A percentile compares a stretch with the other conserved stretches of the same genome.
Evolutionary conservation across 208 protist species (phyloP).

Genomic region (Trypanosomatidae sp.): DNA sequence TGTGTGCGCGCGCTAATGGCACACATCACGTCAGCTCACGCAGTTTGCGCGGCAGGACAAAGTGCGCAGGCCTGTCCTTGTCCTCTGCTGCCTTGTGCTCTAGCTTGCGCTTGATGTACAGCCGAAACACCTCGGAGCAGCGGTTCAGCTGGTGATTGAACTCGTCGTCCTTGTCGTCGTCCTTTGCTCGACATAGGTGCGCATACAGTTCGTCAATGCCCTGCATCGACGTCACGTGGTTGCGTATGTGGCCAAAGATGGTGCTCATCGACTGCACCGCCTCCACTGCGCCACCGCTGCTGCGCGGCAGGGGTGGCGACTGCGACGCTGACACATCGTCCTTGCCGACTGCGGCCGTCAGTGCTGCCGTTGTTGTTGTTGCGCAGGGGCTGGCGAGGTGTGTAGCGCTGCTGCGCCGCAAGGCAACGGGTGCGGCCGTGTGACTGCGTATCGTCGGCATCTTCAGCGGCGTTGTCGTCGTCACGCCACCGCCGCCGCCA

Average conservation of each 20-base stretch:
- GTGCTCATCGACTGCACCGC: slow-evolving; percentile 8
- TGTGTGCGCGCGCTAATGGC: not conserved
- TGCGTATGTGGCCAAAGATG: slow-evolving; percentile 68
- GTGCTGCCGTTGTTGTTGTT: too few relatives aligned
- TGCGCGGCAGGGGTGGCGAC: too few relatives aligned
- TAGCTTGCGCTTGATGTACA: slow-evolving; percentile 78
- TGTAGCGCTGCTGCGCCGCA: too few relatives aligned
- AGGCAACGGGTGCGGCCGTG: too few relatives aligned
- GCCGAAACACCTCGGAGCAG: slow-evolving; percentile 71
- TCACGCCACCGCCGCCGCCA: too few relatives aligned
- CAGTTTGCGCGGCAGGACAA: slow-evolving; percentile 29
- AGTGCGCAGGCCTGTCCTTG: slow-evolving; percentile 8
- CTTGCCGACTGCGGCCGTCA: too few relatives aligned
- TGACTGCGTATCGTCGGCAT: too few relatives aligned
- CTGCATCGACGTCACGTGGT: slow-evolving; percentile 53
- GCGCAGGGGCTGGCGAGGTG: too few relatives aligned
- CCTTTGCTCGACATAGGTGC: slow-evolving; percentile 17
- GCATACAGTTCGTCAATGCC: slow-evolving; percentile 72
- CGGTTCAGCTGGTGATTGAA: slow-evolving; percentile 69
- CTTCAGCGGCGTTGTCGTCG: too few relatives aligned
- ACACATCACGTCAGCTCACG: slow-evolving; percentile 4
- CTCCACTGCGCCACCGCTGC: too few relatives aligned
- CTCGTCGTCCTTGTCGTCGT: slow-evolving; percentile 8
- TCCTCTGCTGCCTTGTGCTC: slow-evolving; percentile 52
- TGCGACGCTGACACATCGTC: too few relatives aligned